These are phyloP conservation scores for Candida corydali DNA, from an alignment of 805 yeast species.

Conservation along the genomic window DNA sequence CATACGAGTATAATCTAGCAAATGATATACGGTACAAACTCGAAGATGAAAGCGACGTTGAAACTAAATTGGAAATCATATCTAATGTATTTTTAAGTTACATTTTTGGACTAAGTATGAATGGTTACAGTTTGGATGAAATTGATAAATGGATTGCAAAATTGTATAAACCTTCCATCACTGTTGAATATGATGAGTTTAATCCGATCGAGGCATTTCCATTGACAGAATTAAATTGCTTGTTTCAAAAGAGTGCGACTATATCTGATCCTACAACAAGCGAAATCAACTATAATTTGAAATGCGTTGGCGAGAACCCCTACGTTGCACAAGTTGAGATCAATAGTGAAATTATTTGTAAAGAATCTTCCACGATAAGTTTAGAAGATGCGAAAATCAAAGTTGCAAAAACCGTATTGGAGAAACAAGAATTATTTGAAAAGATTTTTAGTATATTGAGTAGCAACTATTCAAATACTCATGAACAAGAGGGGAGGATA, in stretches of 20 bases:
- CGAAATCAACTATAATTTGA: constrained; percentile 17
- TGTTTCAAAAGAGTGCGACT: constrained; percentile 19
- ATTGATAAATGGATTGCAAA: constrained; percentile 25
- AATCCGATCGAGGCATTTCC: constrained; percentile 15
- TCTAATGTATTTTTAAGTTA: constrained; percentile 33
- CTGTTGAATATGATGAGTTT: constrained; percentile 12
- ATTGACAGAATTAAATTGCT: constrained; percentile 22
- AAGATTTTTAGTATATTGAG: constrained; percentile 1
- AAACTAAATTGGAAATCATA: constrained; percentile 25
- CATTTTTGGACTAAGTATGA: constrained; percentile 27
- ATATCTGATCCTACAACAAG: constrained; percentile 14
- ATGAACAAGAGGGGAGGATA: neutral
- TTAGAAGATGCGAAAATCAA: constrained; percentile 25
- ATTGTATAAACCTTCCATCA: constrained; percentile 26
- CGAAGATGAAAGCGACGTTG: constrained; percentile 17
- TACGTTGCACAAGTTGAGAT: constrained; percentile 24
- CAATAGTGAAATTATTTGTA: constrained; percentile 18
- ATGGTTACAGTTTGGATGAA: constrained; percentile 20
- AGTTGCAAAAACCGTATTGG: constrained; percentile 19
- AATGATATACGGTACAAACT: constrained; percentile 25
- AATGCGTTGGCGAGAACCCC: constrained; percentile 23
- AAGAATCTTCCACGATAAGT: constrained; percentile 27
- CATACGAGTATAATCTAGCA: constrained; percentile 32
- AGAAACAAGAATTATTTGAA: constrained; percentile 10
- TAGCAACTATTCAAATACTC: neutral